These are phyloP conservation scores for Dillenia turbinata DNA, from an alignment of 164 flowering plant genomes.

Conservation along the genomic window DNA sequence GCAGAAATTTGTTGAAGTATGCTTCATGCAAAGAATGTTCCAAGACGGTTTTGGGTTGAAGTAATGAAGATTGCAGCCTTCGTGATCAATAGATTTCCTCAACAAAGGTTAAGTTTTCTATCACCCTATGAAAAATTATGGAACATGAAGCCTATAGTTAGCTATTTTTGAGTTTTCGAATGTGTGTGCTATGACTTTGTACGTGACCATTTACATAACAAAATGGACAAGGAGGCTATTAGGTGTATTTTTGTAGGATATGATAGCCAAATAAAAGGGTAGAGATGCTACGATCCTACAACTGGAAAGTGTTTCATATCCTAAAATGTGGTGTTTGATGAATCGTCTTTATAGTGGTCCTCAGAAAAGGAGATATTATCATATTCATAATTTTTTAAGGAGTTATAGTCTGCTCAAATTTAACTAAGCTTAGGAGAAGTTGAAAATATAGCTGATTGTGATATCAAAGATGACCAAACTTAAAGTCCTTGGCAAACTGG, in stretches of 20 bases:
- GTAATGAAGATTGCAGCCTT: slow-evolving; percentile 6
- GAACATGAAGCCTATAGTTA: background rate
- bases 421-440: background rate
- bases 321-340: no score
- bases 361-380: no score
- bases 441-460: no score
- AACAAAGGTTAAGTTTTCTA: slow-evolving; percentile 10
- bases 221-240: no score
- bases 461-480: no score
- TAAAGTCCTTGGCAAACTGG: no score
- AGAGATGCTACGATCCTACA: no score
- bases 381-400: no score
- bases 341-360: no score
- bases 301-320: no score
- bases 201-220: background rate
- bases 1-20: slow-evolving; percentile 12
- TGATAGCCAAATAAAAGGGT: no score
- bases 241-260: no score
- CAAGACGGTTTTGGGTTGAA: slow-evolving; percentile 17
- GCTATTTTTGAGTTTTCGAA: background rate
- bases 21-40: slow-evolving; percentile 17
- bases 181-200: background rate
- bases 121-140: background rate
- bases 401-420: background rate
- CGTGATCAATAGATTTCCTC: slow-evolving; percentile 15